Conservation (phyloP, 1,139 yeast genomes). For the Saccharomycopsis crataegensis region DNA sequence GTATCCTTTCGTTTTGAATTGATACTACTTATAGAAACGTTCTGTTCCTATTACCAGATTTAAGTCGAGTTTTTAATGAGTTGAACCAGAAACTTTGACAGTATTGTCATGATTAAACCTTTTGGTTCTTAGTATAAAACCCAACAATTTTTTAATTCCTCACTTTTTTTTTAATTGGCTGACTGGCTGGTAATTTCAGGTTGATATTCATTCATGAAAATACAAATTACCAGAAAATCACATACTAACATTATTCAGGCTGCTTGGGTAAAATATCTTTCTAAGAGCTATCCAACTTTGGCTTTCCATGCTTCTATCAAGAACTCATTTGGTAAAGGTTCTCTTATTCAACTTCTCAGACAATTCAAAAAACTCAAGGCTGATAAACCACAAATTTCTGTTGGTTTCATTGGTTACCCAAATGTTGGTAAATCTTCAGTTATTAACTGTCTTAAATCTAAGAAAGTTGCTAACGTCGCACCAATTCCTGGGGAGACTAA, state of each 20-base stretch:
- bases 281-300: slow-evolving; percentile 86
- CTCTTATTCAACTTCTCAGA: slow-evolving; percentile 83
- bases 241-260: slow-evolving; percentile 65
- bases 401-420: slow-evolving; percentile 96
- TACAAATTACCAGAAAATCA: background rate
- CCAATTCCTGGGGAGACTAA: slow-evolving; percentile 99
- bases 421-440: slow-evolving; percentile 96
- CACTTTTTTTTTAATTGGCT: background rate
- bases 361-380: slow-evolving; percentile 87
- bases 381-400: slow-evolving; percentile 93
- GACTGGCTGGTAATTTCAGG: too few species aligned
- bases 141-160: slow-evolving; percentile 26
- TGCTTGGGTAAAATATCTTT: slow-evolving; percentile 95
- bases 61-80: slow-evolving; percentile 37
- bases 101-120: slow-evolving; percentile 27
- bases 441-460: slow-evolving; percentile 85
- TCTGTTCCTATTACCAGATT: slow-evolving; percentile 26
- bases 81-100: slow-evolving; percentile 29
- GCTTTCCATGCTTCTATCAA: slow-evolving; percentile 98
- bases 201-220: too few species aligned
- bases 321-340: slow-evolving; percentile 96
- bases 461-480: slow-evolving; percentile 95
- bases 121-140: slow-evolving; percentile 30
- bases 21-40: slow-evolving; percentile 39
- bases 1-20: slow-evolving; percentile 37